These are phyloP conservation scores for Coemansia sp. DNA, from an alignment of 192 early-diverging fungal genomes.

Conservation along the genomic window DNA sequence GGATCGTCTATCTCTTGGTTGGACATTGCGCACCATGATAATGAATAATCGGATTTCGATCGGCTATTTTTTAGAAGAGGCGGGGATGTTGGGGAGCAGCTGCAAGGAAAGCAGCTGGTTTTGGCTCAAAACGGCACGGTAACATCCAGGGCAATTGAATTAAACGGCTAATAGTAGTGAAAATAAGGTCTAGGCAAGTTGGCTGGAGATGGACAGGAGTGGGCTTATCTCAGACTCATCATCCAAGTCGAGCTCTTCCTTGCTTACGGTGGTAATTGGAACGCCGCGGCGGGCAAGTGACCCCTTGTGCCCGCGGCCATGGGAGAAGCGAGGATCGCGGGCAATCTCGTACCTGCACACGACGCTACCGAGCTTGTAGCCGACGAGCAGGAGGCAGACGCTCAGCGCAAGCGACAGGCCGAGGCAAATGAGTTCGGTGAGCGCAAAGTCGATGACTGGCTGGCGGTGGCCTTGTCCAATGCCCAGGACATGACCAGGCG, in stretches of 20 bases:
- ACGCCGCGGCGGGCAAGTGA: not conserved
- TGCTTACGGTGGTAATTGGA: not conserved
- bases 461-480: not conserved
- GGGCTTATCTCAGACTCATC: not conserved
- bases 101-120: too few species aligned
- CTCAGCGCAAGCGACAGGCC: conserved; percentile 18
- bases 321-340: not conserved
- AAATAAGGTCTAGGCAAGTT: too few species aligned
- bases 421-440: conserved; percentile 16
- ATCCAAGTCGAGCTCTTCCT: not conserved
- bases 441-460: conserved; percentile 5
- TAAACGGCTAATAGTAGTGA: too few species aligned
- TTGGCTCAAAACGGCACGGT: too few species aligned
- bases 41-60: too few species aligned
- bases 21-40: too few species aligned
- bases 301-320: conserved; percentile 1
- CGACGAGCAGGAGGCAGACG: conserved; percentile 22
- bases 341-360: conserved; percentile 21
- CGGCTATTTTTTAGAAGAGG: too few species aligned
- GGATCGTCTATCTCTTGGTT: too few species aligned
- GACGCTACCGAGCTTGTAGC: conserved; percentile 31
- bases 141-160: too few species aligned
- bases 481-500: not conserved
- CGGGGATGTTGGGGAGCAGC: too few species aligned
- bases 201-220: not conserved